phyloP scores from a whole-genome alignment of 140 eudicot species.

The Anethum foeniculum region DNA sequence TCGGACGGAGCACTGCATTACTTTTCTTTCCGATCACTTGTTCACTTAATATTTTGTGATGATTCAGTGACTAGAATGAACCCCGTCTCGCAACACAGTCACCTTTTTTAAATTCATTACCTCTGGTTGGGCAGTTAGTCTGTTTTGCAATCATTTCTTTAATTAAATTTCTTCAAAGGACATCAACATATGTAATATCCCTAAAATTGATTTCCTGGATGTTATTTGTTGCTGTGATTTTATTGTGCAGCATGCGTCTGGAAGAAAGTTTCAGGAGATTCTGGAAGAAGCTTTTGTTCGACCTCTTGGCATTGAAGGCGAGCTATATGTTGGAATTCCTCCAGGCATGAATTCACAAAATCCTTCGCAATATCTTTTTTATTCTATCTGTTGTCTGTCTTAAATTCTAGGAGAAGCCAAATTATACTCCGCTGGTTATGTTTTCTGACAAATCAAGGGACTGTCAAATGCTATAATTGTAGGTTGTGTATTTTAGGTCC shows the following conservation, averaged over 20 bases:
- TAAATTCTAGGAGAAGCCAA: neutral
- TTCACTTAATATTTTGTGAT: neutral
- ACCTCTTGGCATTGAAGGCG: slow-evolving; percentile 85
- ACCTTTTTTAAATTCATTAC: neutral
- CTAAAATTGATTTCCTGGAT: neutral
- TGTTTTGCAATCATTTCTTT: neutral
- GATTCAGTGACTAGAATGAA: neutral
- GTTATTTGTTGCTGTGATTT: slow-evolving; percentile 6
- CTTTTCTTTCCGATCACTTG: neutral
- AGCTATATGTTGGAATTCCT: slow-evolving; percentile 92
- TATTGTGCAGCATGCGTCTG: slow-evolving; percentile 68
- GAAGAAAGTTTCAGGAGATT: slow-evolving; percentile 80
- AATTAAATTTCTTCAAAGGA: neutral
- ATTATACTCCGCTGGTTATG: neutral
- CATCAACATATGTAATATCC: neutral
- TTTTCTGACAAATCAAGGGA: neutral
- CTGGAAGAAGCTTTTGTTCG: slow-evolving; percentile 86
- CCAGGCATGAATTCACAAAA: slow-evolving; percentile 45
- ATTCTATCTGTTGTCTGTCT: neutral
- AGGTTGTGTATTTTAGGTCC: neutral
- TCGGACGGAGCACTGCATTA: neutral
- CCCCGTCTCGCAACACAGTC: neutral
- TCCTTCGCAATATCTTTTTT: neutral
- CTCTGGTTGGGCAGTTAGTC: neutral
- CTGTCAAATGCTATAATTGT: neutral